Evolutionary conservation across 805 yeast genomes (phyloP).

Genomic region (Vanderwaltozyma tropicalis): DNA sequence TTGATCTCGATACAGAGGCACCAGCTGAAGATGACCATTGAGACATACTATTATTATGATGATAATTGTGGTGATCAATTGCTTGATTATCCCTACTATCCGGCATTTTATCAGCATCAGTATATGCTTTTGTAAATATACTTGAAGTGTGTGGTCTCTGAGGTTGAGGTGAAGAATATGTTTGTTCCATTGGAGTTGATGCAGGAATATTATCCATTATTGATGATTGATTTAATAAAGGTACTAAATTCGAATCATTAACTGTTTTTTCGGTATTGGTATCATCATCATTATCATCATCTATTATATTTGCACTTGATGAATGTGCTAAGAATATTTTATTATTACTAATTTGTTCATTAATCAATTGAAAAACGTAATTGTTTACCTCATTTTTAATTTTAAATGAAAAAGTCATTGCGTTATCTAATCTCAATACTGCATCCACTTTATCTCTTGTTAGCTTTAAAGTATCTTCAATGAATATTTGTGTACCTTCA

Average conservation of each 20-base stretch:
- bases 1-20: constrained; percentile 25
- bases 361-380: constrained; percentile 51
- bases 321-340: constrained; percentile 12
- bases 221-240: neutral
- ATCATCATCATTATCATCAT: neutral
- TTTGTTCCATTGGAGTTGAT: constrained; percentile 1
- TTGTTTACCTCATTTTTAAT: constrained; percentile 71
- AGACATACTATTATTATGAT: constrained; percentile 4
- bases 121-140: constrained; percentile 34
- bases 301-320: constrained; percentile 1
- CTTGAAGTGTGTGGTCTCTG: constrained; percentile 10
- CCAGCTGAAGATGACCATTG: constrained; percentile 1
- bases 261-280: constrained; percentile 1
- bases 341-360: constrained; percentile 48
- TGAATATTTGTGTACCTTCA: constrained; percentile 49
- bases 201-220: neutral
- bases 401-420: constrained; percentile 62
- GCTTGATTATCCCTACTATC: constrained; percentile 1
- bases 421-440: constrained; percentile 59
- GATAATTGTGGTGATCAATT: constrained; percentile 5
- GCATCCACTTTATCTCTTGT: constrained; percentile 60
- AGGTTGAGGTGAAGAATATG: constrained; percentile 21
- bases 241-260: neutral
- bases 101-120: constrained; percentile 35
- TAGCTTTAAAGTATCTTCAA: constrained; percentile 55